Evolutionary conservation across 2,329 filamentous ascomycete genomes (phyloP).

Genomic region (Xylaria arbuscula): DNA sequence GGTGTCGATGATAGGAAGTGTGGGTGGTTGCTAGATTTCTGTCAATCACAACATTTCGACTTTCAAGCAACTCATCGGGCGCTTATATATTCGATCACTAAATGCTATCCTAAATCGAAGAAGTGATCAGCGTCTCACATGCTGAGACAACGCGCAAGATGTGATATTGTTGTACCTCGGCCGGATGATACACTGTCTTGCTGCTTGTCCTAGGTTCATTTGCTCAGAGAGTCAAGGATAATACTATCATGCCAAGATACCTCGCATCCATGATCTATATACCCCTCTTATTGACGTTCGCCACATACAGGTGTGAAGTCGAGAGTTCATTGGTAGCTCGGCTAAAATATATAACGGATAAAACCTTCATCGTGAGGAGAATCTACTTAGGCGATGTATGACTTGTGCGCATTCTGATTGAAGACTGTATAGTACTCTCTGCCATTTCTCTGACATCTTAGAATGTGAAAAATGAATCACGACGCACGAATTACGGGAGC

Average conservation of each 20-base stretch:
- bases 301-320: background rate
- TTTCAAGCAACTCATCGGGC: constrained; percentile 16
- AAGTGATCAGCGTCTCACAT: constrained; percentile 2
- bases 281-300: background rate
- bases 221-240: background rate
- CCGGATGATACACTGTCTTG: constrained; percentile 4
- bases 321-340: background rate
- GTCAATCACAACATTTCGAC: constrained; percentile 23
- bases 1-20: background rate
- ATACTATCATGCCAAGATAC: constrained; percentile 11
- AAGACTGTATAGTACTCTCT: background rate
- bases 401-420: background rate
- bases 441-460: background rate
- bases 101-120: background rate
- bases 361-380: background rate
- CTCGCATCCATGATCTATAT: background rate
- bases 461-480: background rate
- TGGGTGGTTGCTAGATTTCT: background rate
- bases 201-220: background rate
- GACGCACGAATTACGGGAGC: background rate
- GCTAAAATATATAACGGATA: background rate
- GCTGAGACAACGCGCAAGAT: constrained; percentile 6
- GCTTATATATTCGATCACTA: constrained; percentile 19
- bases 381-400: background rate
- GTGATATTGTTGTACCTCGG: constrained; percentile 5